Evolutionary conservation across 768 basidiomycete genomes (phyloP).

Genomic region (Thelephora aurantiotincta): DNA sequence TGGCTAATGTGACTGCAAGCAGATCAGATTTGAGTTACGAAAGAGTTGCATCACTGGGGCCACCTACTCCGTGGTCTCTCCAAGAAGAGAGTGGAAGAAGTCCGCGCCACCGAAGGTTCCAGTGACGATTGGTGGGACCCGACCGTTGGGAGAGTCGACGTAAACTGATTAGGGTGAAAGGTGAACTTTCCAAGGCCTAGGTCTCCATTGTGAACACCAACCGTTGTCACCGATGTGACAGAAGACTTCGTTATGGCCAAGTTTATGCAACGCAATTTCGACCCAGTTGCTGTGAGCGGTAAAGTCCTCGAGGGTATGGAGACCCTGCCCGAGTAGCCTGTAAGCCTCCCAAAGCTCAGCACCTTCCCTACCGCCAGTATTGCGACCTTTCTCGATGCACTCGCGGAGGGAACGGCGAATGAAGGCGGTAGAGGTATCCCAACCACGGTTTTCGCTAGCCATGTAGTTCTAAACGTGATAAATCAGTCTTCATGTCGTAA

Average conservation of each 20-base stretch:
- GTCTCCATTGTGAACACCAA: constrained; percentile 5
- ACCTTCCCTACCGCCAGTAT: constrained; percentile 36
- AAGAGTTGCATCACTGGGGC: background rate
- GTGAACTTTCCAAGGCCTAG: background rate
- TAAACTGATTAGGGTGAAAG: constrained; percentile 5
- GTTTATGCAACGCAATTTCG: constrained; percentile 54
- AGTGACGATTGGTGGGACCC: constrained; percentile 49
- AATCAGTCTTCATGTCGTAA: background rate
- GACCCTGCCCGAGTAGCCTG: constrained; percentile 52
- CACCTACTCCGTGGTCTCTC: constrained; percentile 48
- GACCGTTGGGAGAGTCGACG: constrained; percentile 39
- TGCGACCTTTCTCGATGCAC: constrained; percentile 59
- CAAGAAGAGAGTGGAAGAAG: constrained; percentile 51
- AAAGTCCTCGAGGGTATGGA: constrained; percentile 63
- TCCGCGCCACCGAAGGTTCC: constrained; percentile 58
- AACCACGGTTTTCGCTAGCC: constrained; percentile 49
- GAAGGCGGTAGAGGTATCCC: constrained; percentile 64
- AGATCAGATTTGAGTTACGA: background rate
- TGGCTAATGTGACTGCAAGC: constrained; percentile 37
- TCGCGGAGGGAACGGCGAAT: constrained; percentile 44
- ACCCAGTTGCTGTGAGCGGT: constrained; percentile 73
- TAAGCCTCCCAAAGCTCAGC: constrained; percentile 52
- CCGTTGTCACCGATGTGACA: constrained; percentile 64
- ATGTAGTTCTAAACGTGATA: constrained; percentile 48
- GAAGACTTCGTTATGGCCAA: constrained; percentile 62